Percentiles rank a stretch among this genome's conserved stretches.
Evolutionary conservation across 768 basidiomycete species (phyloP).

Genomic region (Leccinum broughii): DNA sequence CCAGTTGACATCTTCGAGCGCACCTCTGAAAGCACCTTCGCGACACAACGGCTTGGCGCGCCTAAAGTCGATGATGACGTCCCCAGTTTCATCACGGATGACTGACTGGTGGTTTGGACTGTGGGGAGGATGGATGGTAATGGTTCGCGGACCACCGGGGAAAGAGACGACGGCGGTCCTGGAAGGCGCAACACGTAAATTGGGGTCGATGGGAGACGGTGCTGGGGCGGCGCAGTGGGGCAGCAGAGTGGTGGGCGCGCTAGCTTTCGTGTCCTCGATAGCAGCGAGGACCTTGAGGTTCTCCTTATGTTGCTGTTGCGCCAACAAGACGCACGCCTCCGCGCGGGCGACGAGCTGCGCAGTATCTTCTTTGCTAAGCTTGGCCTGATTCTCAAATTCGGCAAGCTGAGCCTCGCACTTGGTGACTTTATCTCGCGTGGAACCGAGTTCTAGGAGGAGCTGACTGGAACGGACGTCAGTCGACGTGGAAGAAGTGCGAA

Average conservation of each 20-base stretch:
- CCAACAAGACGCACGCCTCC: conserved; percentile 7
- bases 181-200: neutral
- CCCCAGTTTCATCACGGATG: conserved; percentile 21
- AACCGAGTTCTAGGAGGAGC: conserved; percentile 10
- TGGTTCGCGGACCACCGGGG: conserved; percentile 22
- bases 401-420: conserved; percentile 14
- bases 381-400: neutral
- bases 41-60: conserved; percentile 16
- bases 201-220: neutral
- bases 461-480: conserved; percentile 10
- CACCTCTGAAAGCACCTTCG: conserved; percentile 23
- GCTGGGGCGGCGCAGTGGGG: neutral
- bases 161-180: conserved; percentile 14
- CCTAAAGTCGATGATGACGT: conserved; percentile 14
- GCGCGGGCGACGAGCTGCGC: neutral
- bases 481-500: neutral
- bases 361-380: conserved; percentile 12
- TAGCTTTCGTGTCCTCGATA: neutral
- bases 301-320: conserved; percentile 11
- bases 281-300: conserved; percentile 3
- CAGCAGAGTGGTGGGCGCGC: neutral
- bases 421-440: conserved; percentile 4
- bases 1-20: conserved; percentile 11
- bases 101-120: conserved; percentile 14
- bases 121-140: conserved; percentile 24